A percentile compares a stretch with the other conserved stretches of the same genome.
Conservation (phyloP, 371 early-diverging fungal genomes). For the Mucor circinelloides region DNA sequence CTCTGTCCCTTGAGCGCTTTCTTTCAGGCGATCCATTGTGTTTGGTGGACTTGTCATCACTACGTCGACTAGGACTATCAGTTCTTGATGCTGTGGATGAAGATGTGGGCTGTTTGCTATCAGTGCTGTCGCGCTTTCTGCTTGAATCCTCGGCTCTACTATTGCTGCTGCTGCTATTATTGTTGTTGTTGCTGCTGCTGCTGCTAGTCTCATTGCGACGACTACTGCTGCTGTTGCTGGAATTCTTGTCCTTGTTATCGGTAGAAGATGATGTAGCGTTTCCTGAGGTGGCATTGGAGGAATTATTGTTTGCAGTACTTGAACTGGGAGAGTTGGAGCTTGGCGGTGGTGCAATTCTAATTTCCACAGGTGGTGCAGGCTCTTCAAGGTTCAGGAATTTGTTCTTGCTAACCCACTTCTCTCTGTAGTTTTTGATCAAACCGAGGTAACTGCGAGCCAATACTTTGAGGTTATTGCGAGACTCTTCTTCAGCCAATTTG, state of each 20-base stretch:
- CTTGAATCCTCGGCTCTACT: slow-evolving; percentile 5
- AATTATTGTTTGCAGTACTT: not conserved
- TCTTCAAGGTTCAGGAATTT: slow-evolving; percentile 31
- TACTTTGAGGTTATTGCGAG: slow-evolving; percentile 44
- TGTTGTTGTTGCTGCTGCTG: not conserved
- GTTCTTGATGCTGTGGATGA: not conserved
- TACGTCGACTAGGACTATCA: slow-evolving; percentile 7
- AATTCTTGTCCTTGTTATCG: not conserved
- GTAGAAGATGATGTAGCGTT: not conserved
- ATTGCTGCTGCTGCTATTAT: not conserved
- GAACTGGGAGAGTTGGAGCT: not conserved
- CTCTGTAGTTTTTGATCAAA: slow-evolving; percentile 35
- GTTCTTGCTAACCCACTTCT: slow-evolving; percentile 35
- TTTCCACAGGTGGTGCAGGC: slow-evolving; percentile 15
- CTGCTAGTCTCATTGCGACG: not conserved
- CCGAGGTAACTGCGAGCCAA: slow-evolving; percentile 44
- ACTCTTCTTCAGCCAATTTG: slow-evolving; percentile 34
- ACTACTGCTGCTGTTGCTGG: not conserved
- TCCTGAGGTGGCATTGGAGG: not conserved
- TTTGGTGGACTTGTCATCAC: not conserved
- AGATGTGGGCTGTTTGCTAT: not conserved
- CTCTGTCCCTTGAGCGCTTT: slow-evolving; percentile 17
- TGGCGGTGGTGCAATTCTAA: slow-evolving; percentile 8
- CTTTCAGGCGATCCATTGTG: not conserved
- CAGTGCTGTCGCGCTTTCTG: not conserved